phyloP scores from a whole-genome alignment of 2,329 filamentous ascomycete genomes.

The Coniosporium uncinatum region DNA sequence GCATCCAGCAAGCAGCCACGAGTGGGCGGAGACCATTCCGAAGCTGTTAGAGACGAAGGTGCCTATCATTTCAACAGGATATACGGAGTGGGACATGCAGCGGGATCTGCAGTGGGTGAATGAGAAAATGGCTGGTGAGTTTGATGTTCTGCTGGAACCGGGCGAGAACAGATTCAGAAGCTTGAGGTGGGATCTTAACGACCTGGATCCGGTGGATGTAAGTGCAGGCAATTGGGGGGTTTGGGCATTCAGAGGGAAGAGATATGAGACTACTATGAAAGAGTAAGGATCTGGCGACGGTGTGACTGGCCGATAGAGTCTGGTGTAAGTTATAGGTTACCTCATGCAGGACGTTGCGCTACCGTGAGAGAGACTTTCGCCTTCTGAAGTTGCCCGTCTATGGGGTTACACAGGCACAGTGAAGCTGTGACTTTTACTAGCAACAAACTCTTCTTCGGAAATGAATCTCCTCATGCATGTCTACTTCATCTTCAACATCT shows the following conservation, averaged over 20 bases:
- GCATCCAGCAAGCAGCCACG: conserved; percentile 87
- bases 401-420: too few relatives aligned
- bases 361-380: too few relatives aligned
- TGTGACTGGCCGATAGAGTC: too few relatives aligned
- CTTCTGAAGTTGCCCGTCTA: too few relatives aligned
- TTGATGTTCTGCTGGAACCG: conserved; percentile 86
- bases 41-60: conserved; percentile 92
- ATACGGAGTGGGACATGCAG: conserved; percentile 93
- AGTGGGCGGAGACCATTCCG: conserved; percentile 91
- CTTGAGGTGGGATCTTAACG: conserved; percentile 94
- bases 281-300: too few relatives aligned
- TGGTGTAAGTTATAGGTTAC: too few relatives aligned
- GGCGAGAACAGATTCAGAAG: conserved; percentile 95
- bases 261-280: conserved; percentile 64
- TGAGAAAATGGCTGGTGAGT: conserved; percentile 81
- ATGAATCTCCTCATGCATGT: too few relatives aligned
- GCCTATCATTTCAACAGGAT: conserved; percentile 90
- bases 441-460: too few relatives aligned
- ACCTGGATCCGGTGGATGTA: conserved; percentile 88
- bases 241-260: conserved; percentile 97
- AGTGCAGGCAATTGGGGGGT: conserved; percentile 96
- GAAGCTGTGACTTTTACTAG: too few relatives aligned
- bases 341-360: too few relatives aligned
- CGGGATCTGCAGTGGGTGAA: conserved; percentile 88
- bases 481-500: too few relatives aligned